Conservation (phyloP, 345 rosid genomes). For the Gossypium thurberi region DNA sequence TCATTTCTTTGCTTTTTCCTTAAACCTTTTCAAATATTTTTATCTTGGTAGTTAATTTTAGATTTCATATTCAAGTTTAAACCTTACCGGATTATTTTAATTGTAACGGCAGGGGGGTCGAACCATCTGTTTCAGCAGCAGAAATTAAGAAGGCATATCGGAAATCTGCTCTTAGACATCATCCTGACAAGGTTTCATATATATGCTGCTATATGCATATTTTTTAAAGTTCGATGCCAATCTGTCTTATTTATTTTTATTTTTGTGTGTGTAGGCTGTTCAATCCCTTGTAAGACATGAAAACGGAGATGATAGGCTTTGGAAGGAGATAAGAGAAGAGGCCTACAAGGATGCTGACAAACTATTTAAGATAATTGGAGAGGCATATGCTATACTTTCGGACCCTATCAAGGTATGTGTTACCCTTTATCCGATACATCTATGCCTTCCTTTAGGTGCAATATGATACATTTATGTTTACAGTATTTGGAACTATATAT, state of each 20-base stretch:
- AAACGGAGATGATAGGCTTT: conserved; percentile 67
- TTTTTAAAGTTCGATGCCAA: not conserved
- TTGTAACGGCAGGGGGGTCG: conserved; percentile 61
- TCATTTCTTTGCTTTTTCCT: not conserved
- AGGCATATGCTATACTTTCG: conserved; percentile 89
- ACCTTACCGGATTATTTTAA: conserved; percentile 3
- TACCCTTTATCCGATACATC: not conserved
- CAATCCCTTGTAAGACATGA: conserved; percentile 75
- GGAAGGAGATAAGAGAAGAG: conserved; percentile 87
- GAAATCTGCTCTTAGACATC: conserved; percentile 90
- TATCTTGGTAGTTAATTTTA: not conserved
- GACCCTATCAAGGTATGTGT: conserved; percentile 63
- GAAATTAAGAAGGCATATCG: conserved; percentile 91
- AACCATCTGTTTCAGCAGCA: conserved; percentile 60
- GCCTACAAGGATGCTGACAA: conserved; percentile 78
- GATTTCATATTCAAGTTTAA: not conserved
- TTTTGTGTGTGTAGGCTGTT: conserved; percentile 51
- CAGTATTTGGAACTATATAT: not conserved
- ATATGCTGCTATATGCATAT: conserved; percentile 1
- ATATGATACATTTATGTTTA: not conserved
- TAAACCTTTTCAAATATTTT: not conserved
- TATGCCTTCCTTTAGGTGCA: not conserved
- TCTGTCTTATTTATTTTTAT: conserved; percentile 2
- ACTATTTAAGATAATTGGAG: conserved; percentile 91
- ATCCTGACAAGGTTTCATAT: conserved; percentile 93